Evolutionary conservation across 2,329 filamentous ascomycete species (phyloP), one percentile per base, ranked within the genome.

Genomic region (Cordyceps cicadae): DNA sequence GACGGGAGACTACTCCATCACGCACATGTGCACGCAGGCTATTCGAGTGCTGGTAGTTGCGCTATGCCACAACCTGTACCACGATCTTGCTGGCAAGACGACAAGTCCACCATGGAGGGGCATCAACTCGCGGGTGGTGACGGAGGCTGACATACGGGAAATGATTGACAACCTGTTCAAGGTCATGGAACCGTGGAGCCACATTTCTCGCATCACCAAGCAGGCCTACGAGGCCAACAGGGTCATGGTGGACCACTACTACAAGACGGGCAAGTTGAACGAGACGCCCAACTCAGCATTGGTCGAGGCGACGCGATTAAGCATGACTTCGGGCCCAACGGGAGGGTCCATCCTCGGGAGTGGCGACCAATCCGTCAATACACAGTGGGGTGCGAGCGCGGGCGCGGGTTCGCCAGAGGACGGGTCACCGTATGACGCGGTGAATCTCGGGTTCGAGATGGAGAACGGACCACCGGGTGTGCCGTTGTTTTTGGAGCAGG

Each of bases 31-130:
- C 7, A 70, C 68, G 2, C 67, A 70, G 19, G 68, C 67, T 19
- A 65, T 72, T 6, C 67, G 69, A 11, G 68, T 76, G 14, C 65
- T 77, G 19, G 63, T 76, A 37, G 67, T 71, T 17, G 72, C 74
- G 24, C 63, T 72, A 32, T 69, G 75, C 51, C 69, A 76, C 55
- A 64, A 66, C 17, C 65, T 77, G 5, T 76, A 72, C 59, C 66
- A 67, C 49, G 67, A 75, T 45, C 61, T 76, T 14, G 67, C 67
- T 2, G 68, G 71, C 3, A 67, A 70, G 24, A 75, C 72, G 17
- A 75, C 74, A 1, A 74, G 72, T 8, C 74, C 75, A 5, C 65
- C 74, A 2, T 73, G 72, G 69, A 67, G 70, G 34, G 67, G 69
- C 24, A 46, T 60, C 19, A 60, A 60, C 43, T 41, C 58, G 26